phyloP scores from a whole-genome alignment of 2,329 filamentous ascomycete species.

The Orbilia blumenaviensis region DNA sequence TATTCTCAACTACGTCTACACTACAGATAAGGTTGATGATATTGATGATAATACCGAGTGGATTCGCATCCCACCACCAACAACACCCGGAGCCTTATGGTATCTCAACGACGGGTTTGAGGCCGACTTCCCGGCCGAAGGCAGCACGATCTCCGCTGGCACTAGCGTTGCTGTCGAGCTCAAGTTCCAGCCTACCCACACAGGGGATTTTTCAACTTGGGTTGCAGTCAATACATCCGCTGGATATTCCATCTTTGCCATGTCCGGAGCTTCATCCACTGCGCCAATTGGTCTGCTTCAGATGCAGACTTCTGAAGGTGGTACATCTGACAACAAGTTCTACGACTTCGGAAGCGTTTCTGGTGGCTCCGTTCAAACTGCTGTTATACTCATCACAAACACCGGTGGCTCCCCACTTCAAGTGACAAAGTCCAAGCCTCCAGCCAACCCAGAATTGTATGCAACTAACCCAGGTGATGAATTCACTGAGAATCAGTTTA shows the following conservation, averaged over 20 bases:
- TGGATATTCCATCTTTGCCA: conserved; percentile 37
- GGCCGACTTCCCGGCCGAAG: conserved; percentile 59
- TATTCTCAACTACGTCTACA: conserved; percentile 61
- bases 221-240: conserved; percentile 42
- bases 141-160: conserved; percentile 59
- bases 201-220: conserved; percentile 58
- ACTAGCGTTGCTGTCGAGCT: conserved; percentile 59
- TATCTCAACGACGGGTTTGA: conserved; percentile 59
- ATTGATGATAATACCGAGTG: conserved; percentile 56
- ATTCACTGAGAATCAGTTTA: conserved; percentile 59
- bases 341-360: conserved; percentile 59
- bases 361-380: conserved; percentile 17
- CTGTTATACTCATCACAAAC: conserved; percentile 59
- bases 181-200: conserved; percentile 59
- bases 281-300: conserved; percentile 60
- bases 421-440: conserved; percentile 62
- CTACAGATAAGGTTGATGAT: conserved; percentile 57
- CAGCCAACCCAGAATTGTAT: conserved; percentile 59
- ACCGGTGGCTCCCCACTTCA: conserved; percentile 60
- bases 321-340: conserved; percentile 57
- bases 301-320: conserved; percentile 60
- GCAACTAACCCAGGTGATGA: conserved; percentile 59
- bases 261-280: conserved; percentile 59
- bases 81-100: conserved; percentile 1
- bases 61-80: conserved; percentile 15